A percentile compares a stretch with the other conserved stretches of the same genome.
Conservation (phyloP, 305 asterid species). For the Coffea humblotiana region DNA sequence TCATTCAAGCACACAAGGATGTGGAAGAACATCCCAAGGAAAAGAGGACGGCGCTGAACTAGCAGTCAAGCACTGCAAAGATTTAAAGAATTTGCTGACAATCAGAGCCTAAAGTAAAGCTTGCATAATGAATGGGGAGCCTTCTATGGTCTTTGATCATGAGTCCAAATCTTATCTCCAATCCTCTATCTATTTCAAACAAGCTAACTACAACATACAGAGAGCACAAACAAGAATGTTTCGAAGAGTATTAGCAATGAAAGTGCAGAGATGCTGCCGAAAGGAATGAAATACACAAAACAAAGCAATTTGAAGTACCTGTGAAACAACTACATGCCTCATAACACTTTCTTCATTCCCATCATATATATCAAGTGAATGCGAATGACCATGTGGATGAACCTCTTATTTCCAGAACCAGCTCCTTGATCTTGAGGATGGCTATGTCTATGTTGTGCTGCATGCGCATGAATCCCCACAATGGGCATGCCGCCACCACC, state of each 20-base stretch:
- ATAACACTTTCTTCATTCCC: constrained; percentile 59
- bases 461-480: constrained; percentile 91
- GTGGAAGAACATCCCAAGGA: not conserved
- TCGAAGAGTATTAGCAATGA: not conserved
- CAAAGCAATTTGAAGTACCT: constrained; percentile 42
- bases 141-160: not conserved
- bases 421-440: constrained; percentile 71
- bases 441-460: constrained; percentile 80
- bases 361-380: constrained; percentile 39
- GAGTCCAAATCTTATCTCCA: not conserved
- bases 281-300: not conserved
- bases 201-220: no score
- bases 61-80: no score
- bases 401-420: constrained; percentile 42
- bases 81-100: not conserved
- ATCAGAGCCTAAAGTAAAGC: not conserved
- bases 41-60: not conserved
- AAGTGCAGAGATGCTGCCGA: not conserved
- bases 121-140: not conserved
- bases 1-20: not conserved
- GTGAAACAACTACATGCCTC: constrained; percentile 85
- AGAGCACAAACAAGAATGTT: not conserved
- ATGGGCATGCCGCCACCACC: constrained; percentile 92
- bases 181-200: not conserved
- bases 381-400: constrained; percentile 36